Base-by-base conservation (phyloP, 2,329 filamentous ascomycete genomes). In the Aplosporella prunicola region DNA sequence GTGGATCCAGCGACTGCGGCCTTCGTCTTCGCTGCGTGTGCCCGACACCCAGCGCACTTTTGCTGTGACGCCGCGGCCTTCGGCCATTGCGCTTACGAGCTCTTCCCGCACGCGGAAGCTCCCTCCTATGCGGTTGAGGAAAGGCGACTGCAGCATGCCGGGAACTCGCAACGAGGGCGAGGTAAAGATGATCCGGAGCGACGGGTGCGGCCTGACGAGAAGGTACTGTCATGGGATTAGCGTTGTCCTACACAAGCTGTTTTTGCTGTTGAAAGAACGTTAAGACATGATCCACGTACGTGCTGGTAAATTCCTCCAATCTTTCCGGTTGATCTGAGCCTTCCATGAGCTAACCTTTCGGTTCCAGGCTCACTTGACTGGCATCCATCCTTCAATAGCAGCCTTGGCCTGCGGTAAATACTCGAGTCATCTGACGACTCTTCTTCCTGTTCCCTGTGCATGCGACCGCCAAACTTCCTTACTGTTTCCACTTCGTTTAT, bases 1-100 rank as follows among this genome's bases (percentile, higher is more conserved):
- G 54, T 87, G 82, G 26, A 87, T 80, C 81, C 82, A 87, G 28
- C 80, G 70, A 32, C 72, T 69, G 13, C 79, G 69, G 0, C 80
- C 81, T 35, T 74, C 65, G 25, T 66, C 69, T 45, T 17, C 65
- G 63, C 30, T 66, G 9, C 51, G 40, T 5, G 47, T 31, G 1
- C 52, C 46, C 7, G 51, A 42, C 2, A 83, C 60, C 82, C 81
- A 88, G 35, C 74, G 72, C 10, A 88, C 72, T 51, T 83, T 83
- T 4, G 80, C 80, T 1, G 82, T 87, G 5, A 87, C 77, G 31
- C 80, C 78, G 29, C 76, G 72, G 0, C 80, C 80, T 47, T 79
- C 72, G 5, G 71, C 69, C 15, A 88, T 69, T 0, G 82, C 80
- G n/a, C 66, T 60, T 13, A 62, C 55, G 4, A 77, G 60, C 23